Evolutionary conservation across 441 rosid species (phyloP).

Genomic region (Populus hybrid): DNA sequence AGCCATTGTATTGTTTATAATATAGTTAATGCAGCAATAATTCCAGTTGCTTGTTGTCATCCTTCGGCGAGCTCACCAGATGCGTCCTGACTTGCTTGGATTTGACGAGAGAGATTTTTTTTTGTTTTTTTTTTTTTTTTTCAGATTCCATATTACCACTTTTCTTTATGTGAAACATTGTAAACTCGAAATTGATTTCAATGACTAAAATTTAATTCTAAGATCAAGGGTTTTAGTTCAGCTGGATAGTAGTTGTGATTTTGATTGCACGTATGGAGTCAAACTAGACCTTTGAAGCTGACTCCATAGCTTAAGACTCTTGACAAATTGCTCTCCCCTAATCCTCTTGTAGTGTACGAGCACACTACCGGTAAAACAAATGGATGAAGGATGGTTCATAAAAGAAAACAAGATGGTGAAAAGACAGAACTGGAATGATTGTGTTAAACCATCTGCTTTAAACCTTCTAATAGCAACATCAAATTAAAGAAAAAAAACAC

Average conservation of each 20-base stretch:
- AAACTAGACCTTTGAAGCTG: too few relatives aligned
- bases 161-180: constrained; percentile 12
- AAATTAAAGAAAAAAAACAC: too few relatives aligned
- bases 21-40: constrained; percentile 47
- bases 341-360: too few relatives aligned
- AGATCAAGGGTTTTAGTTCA: neutral
- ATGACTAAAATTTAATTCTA: neutral
- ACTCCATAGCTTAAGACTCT: too few relatives aligned
- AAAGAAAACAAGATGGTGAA: too few relatives aligned
- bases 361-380: too few relatives aligned
- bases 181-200: constrained; percentile 1
- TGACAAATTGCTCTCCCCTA: too few relatives aligned
- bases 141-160: constrained; percentile 10
- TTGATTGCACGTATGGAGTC: too few relatives aligned
- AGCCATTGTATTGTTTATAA: constrained; percentile 27
- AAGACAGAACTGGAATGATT: too few relatives aligned
- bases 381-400: too few relatives aligned
- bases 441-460: too few relatives aligned
- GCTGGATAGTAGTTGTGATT: neutral
- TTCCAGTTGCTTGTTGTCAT: constrained; percentile 44
- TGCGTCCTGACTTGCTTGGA: constrained; percentile 25
- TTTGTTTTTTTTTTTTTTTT: constrained; percentile 11
- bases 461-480: too few relatives aligned
- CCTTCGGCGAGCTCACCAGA: constrained; percentile 12
- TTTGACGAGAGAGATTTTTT: constrained; percentile 19